phyloP scores from a whole-genome alignment of 2,329 filamentous ascomycete genomes.

The Claviceps sp. region DNA sequence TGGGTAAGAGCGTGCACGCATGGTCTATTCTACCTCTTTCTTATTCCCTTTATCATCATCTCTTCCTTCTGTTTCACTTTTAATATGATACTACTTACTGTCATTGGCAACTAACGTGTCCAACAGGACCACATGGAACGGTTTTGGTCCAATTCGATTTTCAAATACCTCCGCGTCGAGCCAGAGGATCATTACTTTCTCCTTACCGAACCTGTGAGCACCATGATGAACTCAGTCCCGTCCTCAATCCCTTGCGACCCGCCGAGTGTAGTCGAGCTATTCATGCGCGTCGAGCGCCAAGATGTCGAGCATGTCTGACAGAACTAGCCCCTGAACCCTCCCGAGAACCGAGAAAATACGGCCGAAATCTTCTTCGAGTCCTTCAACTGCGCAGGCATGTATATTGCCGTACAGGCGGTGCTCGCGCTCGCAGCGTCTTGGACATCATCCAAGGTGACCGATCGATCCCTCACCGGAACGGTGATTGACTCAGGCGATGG shows the following conservation, averaged over 20 bases:
- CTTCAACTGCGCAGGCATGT: constrained; percentile 97
- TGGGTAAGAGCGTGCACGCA: constrained; percentile 51
- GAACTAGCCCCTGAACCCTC: constrained; percentile 78
- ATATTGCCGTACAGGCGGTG: constrained; percentile 96
- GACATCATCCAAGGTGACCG: constrained; percentile 96
- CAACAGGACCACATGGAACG: constrained; percentile 95
- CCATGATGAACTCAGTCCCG: not conserved
- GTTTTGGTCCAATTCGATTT: constrained; percentile 99
- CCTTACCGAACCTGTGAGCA: constrained; percentile 83
- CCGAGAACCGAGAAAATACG: constrained; percentile 97
- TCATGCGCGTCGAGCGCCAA: no score
- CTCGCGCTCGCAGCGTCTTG: constrained; percentile 92
- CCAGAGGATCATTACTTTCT: constrained; percentile 98
- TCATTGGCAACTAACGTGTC: constrained; percentile 12
- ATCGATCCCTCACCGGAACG: constrained; percentile 89
- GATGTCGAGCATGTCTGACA: not conserved
- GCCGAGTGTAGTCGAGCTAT: not conserved
- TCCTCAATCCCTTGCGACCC: not conserved
- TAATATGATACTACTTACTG: no score
- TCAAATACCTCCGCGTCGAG: constrained; percentile 97
- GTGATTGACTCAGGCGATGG: constrained; percentile 98
- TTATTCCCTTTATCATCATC: not conserved
- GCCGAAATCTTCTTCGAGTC: constrained; percentile 99
- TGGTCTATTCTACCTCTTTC: no score
- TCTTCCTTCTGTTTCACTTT: not conserved